Evolutionary conservation across 768 basidiomycete genomes (phyloP), one percentile per base, ranked within the genome.

Genomic region (Megacollybia marginata): DNA sequence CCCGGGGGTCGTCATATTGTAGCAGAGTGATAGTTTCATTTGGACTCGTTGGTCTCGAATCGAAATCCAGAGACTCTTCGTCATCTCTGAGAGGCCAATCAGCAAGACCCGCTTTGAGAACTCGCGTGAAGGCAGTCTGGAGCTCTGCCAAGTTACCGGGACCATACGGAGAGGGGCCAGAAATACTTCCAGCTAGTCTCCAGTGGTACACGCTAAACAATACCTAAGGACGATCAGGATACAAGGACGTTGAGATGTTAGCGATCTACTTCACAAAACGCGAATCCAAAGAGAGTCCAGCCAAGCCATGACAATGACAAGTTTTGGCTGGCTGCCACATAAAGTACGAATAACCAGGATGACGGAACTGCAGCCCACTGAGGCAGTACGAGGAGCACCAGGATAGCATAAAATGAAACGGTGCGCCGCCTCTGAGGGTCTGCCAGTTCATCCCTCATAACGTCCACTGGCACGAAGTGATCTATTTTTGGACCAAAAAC

Each of bases 201-300:
- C 64, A 65, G 55, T 88, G 74, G 61, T 88, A 80, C 15, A 87
- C 59, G 56, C 82, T 85, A 61, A 90, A 91, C 51, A 81, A 61
- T 9, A 80, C 78, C 87, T 89, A 54, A 34, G 48, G 33, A 48
- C 31, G 16, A 44, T 34, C 49, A 18, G 50, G 44, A n/a, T 31
- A 31, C 32, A 4, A 45, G n/a, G 10, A 43, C 5, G 32, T 44
- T 20, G 18, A 47, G 42, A 19, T 42, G 47, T 43, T 47, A 42
- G 43, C 20, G 9, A 58, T 66, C 55, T 44, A 85, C 86, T 75
- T 88, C 87, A 56, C 67, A 74, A 31, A 81, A 63, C 33, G 83
- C 75, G 49, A 78, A 54, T 28, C 63, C 68, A 53, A 85, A 83
- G 8, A 69, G 51, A 31, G 63, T 49, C 33, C 56, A 62, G 31